Evolutionary conservation across 345 rosid genomes (phyloP).

Genomic region (Nephelium lappaceum): DNA sequence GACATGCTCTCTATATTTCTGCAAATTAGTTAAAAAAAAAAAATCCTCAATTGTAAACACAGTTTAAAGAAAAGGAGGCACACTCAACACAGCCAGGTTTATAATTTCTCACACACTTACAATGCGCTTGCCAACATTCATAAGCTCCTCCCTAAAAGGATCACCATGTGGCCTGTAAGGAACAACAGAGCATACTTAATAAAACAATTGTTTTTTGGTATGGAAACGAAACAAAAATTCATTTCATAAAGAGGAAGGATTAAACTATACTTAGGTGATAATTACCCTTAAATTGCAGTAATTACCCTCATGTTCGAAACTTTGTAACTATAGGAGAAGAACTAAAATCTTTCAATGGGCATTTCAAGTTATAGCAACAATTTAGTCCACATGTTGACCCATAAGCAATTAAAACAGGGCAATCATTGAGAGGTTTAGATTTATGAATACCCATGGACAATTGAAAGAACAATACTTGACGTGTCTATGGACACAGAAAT

Average conservation of each 20-base stretch:
- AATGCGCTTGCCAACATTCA: constrained; percentile 86
- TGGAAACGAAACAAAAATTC: background rate
- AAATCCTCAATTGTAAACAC: background rate
- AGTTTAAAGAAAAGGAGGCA: background rate
- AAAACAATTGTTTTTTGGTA: background rate
- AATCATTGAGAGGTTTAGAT: background rate
- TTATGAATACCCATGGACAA: background rate
- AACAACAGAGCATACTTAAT: constrained; percentile 25
- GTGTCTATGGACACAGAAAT: background rate
- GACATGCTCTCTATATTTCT: no score
- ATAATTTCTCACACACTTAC: constrained; percentile 69
- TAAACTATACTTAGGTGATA: background rate
- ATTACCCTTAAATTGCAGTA: background rate
- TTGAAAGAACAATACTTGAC: background rate
- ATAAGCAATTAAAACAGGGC: background rate
- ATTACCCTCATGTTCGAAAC: background rate
- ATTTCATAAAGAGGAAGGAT: background rate
- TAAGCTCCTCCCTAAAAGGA: constrained; percentile 77
- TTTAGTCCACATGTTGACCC: background rate
- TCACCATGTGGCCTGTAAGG: constrained; percentile 86
- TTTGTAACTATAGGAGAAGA: constrained; percentile 3
- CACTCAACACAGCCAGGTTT: background rate
- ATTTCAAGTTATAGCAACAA: constrained; percentile 17
- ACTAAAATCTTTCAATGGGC: background rate
- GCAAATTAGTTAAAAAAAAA: no score